Evolutionary conservation across 2,329 filamentous ascomycete genomes (phyloP).

Genomic region (Shiraia sp.): DNA sequence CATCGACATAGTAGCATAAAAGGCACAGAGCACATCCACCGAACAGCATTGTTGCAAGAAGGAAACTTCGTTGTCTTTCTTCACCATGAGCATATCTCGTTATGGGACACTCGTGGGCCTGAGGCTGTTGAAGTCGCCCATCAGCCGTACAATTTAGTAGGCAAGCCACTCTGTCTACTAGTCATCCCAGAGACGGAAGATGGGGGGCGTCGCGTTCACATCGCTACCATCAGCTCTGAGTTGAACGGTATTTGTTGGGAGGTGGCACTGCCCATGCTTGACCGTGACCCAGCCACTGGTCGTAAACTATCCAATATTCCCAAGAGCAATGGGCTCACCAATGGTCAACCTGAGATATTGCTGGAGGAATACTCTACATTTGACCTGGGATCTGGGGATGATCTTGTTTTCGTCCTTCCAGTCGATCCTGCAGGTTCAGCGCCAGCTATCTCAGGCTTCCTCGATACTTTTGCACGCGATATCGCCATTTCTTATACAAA

Average conservation of each 20-base stretch:
- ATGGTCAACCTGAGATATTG: constrained; percentile 43
- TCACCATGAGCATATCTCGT: constrained; percentile 68
- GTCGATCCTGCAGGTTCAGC: constrained; percentile 83
- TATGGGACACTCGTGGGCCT: constrained; percentile 76
- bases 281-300: constrained; percentile 30
- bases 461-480: constrained; percentile 85
- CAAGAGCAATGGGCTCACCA: constrained; percentile 33
- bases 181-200: constrained; percentile 69
- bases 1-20: constrained; percentile 70
- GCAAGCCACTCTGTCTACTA: constrained; percentile 79
- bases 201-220: constrained; percentile 58
- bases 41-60: constrained; percentile 76
- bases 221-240: constrained; percentile 81
- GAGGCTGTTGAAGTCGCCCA: constrained; percentile 63
- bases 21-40: constrained; percentile 72
- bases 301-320: constrained; percentile 29
- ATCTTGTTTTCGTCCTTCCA: constrained; percentile 67
- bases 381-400: constrained; percentile 60
- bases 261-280: constrained; percentile 61
- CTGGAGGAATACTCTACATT: constrained; percentile 74
- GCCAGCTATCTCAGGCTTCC: constrained; percentile 72
- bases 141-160: constrained; percentile 62
- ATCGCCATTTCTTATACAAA: constrained; percentile 83
- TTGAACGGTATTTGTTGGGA: constrained; percentile 84
- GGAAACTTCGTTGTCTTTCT: constrained; percentile 82